Percentiles rank a stretch among this genome's conserved stretches.
Evolutionary conservation across 768 basidiomycete genomes (phyloP).

Genomic region (Mycena floridula): DNA sequence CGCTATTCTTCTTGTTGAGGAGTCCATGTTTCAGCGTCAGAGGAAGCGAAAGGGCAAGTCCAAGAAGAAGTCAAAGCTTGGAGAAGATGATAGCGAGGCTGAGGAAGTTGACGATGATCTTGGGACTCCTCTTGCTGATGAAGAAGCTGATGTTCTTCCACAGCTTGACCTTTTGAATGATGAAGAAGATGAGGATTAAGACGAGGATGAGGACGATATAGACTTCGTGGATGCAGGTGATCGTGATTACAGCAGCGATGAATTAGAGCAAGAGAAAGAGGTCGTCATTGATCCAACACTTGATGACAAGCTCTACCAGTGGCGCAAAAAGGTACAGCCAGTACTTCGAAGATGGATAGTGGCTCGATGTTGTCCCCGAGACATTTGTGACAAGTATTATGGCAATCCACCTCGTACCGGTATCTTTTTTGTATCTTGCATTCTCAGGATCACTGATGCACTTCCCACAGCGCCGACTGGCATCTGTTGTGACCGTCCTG

Average conservation of each 20-base stretch:
- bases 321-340: constrained; percentile 13
- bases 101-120: not conserved
- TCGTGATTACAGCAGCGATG: not conserved
- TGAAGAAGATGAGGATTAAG: too few relatives aligned
- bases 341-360: constrained; percentile 19
- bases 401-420: constrained; percentile 2
- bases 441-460: not conserved
- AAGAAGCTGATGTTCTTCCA: constrained; percentile 11
- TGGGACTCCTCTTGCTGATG: constrained; percentile 2
- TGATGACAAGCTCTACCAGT: constrained; percentile 6
- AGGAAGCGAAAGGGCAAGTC: constrained; percentile 1
- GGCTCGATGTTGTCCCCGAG: constrained; percentile 13
- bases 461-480: not conserved
- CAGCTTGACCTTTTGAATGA: constrained; percentile 6
- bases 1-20: constrained; percentile 6
- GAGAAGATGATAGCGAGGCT: not conserved
- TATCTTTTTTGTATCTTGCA: not conserved
- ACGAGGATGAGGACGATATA: not conserved
- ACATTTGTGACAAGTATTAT: constrained; percentile 19
- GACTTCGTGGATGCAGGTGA: constrained; percentile 3
- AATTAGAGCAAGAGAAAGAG: too few relatives aligned
- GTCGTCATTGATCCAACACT: not conserved
- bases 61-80: not conserved
- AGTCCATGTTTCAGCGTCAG: constrained; percentile 6
- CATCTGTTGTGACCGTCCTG: not conserved